Percentiles rank a stretch among this genome's conserved stretches.
These are phyloP conservation scores for Alternaria burnsii DNA, from an alignment of 2,329 filamentous ascomycete species.

Conservation along the genomic window DNA sequence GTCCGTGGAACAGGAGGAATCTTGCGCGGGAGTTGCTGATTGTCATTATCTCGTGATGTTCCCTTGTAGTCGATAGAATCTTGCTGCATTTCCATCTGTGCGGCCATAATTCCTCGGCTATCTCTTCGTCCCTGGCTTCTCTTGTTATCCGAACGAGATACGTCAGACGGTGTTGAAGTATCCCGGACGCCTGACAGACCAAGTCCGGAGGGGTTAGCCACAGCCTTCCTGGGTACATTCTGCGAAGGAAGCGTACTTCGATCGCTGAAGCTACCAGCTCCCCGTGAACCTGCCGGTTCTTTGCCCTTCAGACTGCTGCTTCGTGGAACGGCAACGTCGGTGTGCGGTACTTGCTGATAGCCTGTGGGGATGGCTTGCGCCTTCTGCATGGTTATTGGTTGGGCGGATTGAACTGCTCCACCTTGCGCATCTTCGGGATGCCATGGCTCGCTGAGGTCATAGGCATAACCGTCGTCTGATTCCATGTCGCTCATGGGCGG, in stretches of 20 bases:
- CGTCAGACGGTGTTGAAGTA: slow-evolving; percentile 32
- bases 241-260: slow-evolving; percentile 33
- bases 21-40: slow-evolving; percentile 37
- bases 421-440: slow-evolving; percentile 38
- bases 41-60: slow-evolving; percentile 43
- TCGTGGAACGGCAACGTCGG: slow-evolving; percentile 29
- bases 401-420: slow-evolving; percentile 27
- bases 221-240: slow-evolving; percentile 35
- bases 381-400: slow-evolving; percentile 32
- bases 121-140: slow-evolving; percentile 37
- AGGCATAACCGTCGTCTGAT: slow-evolving; percentile 37
- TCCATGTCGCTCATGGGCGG: slow-evolving; percentile 39
- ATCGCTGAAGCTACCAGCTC: slow-evolving; percentile 44
- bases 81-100: slow-evolving; percentile 51
- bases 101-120: slow-evolving; percentile 46
- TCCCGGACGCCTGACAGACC: slow-evolving; percentile 45
- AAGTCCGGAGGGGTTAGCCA: slow-evolving; percentile 37
- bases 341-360: slow-evolving; percentile 25
- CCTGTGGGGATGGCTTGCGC: slow-evolving; percentile 24
- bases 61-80: slow-evolving; percentile 49
- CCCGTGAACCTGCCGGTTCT: slow-evolving; percentile 39
- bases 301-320: slow-evolving; percentile 43
- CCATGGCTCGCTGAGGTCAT: slow-evolving; percentile 49
- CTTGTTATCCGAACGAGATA: slow-evolving; percentile 49
- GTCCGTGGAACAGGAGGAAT: slow-evolving; percentile 20